Conservation (phyloP, 257 asterid genomes). For the Nicotiana undulata region DNA sequence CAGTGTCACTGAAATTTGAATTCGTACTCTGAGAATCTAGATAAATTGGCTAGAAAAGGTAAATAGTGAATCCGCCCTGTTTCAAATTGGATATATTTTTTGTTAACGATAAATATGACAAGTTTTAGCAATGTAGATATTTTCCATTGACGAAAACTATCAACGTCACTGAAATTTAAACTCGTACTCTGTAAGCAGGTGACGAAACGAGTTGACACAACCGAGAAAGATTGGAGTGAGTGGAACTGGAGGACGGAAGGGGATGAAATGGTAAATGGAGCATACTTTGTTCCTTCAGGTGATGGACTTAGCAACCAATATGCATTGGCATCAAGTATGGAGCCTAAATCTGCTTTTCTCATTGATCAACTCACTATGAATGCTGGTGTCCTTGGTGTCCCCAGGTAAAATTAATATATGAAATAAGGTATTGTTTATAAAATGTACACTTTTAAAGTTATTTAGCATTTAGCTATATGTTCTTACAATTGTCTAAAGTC, state of each 20-base stretch:
- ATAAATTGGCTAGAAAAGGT: no score
- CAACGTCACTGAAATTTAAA: neutral
- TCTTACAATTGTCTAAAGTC: neutral
- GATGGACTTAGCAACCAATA: conserved; percentile 50
- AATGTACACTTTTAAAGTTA: neutral
- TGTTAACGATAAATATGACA: no score
- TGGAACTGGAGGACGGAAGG: conserved; percentile 94
- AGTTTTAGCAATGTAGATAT: no score
- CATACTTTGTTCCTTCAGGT: conserved; percentile 80
- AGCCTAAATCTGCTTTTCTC: conserved; percentile 23
- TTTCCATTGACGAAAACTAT: no score
- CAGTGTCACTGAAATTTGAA: no score
- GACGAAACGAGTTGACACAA: conserved; percentile 63
- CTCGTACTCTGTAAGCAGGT: conserved; percentile 28
- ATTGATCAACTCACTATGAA: conserved; percentile 25
- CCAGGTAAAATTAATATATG: conserved; percentile 16
- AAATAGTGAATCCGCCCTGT: no score
- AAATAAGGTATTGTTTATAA: neutral
- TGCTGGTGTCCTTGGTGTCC: conserved; percentile 28
- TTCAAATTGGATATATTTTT: no score
- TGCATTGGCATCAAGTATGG: conserved; percentile 29
- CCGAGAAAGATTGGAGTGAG: conserved; percentile 52
- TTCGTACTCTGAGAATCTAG: neutral
- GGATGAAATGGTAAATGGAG: conserved; percentile 76
- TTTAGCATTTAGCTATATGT: neutral